A percentile compares a stretch with the other conserved stretches of the same genome.
Evolutionary conservation across 768 basidiomycete genomes (phyloP).

Genomic region (Termitomyces heimii): DNA sequence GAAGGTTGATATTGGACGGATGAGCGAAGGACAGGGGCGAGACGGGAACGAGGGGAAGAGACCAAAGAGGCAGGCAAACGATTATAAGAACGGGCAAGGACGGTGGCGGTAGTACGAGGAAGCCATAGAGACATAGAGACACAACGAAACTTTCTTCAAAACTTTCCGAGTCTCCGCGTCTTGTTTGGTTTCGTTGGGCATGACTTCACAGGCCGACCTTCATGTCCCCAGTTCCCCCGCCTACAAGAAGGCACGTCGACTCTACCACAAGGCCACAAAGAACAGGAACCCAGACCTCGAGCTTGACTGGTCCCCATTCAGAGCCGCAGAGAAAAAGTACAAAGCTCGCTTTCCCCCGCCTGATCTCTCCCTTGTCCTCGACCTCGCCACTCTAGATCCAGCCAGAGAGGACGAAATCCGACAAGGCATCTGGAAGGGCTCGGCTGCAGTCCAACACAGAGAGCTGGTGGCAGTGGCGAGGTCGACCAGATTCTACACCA

Average conservation of each 20-base stretch:
- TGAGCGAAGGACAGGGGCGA: constrained; percentile 10
- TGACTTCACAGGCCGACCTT: constrained; percentile 24
- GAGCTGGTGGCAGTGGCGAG: constrained; percentile 22
- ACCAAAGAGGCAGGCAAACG: constrained; percentile 20
- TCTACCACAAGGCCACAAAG: constrained; percentile 54
- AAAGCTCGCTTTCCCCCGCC: constrained; percentile 77
- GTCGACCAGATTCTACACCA: constrained; percentile 32
- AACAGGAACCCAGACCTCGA: constrained; percentile 40
- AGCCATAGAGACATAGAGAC: constrained; percentile 71
- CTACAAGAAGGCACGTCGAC: constrained; percentile 55
- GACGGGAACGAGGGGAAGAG: constrained; percentile 3
- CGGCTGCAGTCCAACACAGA: constrained; percentile 27
- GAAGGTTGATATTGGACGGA: constrained; percentile 12
- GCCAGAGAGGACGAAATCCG: constrained; percentile 34
- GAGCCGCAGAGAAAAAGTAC: constrained; percentile 74
- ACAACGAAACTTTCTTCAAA: neutral
- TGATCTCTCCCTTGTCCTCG: constrained; percentile 63
- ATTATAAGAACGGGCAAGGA: constrained; percentile 35
- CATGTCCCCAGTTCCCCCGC: constrained; percentile 43
- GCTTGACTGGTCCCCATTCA: constrained; percentile 67
- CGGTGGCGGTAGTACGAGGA: constrained; percentile 45
- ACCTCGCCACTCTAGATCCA: constrained; percentile 48
- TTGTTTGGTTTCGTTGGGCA: constrained; percentile 29
- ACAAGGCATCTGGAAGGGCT: constrained; percentile 43
- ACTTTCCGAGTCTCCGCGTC: constrained; percentile 1